Percentiles rank a stretch among this genome's conserved stretches.
Evolutionary conservation across 306 rosid species (phyloP).

Genomic region (Datisca glomerata): DNA sequence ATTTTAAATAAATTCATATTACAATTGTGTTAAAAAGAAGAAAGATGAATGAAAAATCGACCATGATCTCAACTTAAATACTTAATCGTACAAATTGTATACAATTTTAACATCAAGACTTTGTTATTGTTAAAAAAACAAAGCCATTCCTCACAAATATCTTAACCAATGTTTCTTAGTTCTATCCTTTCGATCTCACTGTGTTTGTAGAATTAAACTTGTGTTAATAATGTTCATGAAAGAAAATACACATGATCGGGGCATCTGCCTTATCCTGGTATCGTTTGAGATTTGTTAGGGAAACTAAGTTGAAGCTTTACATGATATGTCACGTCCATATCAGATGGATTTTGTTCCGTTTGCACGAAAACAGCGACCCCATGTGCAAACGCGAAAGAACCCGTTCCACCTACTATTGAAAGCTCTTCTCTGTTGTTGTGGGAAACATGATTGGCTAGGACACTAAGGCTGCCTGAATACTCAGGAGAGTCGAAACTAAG

Average conservation of each 20-base stretch:
- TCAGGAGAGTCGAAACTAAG: constrained; percentile 49
- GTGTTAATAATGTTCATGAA: too few species aligned
- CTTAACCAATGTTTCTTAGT: too few species aligned
- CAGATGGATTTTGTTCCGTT: constrained; percentile 8
- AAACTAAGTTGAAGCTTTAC: constrained; percentile 50
- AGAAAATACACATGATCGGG: neutral
- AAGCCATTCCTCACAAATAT: too few species aligned
- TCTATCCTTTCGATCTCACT: too few species aligned
- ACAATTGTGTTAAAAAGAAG: too few species aligned
- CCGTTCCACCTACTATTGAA: constrained; percentile 71
- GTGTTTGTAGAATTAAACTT: too few species aligned
- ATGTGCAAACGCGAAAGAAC: constrained; percentile 82
- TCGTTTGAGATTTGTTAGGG: constrained; percentile 23
- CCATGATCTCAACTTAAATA: too few species aligned
- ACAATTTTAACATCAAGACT: too few species aligned
- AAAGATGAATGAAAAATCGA: too few species aligned
- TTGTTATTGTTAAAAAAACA: too few species aligned
- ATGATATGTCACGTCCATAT: constrained; percentile 30
- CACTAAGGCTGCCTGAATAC: constrained; percentile 57
- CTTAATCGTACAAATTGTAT: too few species aligned
- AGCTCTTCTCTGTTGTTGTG: constrained; percentile 28
- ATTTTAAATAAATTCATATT: too few species aligned
- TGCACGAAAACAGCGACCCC: constrained; percentile 52
- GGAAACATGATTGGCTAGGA: constrained; percentile 31
- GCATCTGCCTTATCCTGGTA: constrained; percentile 19